Conservation (phyloP, 106 monocot genomes). For the Ottelia alismoides region DNA sequence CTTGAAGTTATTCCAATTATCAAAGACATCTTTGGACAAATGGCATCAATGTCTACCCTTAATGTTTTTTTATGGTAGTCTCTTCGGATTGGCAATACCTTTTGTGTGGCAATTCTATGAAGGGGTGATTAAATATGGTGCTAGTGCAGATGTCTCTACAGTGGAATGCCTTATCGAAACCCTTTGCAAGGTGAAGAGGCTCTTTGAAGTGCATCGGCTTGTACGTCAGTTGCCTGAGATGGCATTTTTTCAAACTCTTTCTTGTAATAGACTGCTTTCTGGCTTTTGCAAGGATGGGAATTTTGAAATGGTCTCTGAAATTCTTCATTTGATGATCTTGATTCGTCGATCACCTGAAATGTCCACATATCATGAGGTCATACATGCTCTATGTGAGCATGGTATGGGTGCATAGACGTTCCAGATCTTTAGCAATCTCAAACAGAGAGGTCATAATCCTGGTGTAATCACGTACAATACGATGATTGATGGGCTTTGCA, state of each 20-base stretch:
- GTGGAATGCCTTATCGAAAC: slow-evolving; percentile 5
- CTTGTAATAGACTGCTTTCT: slow-evolving; percentile 7
- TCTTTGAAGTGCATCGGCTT: slow-evolving; percentile 7
- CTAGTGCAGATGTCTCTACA: slow-evolving; percentile 3
- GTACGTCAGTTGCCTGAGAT: slow-evolving; percentile 4
- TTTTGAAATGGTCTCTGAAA: slow-evolving; percentile 13
- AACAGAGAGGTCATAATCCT: slow-evolving; percentile 7
- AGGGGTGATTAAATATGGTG: slow-evolving; percentile 3
- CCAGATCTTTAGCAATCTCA: slow-evolving; percentile 4
- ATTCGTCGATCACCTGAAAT: slow-evolving; percentile 7
- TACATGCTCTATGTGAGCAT: slow-evolving; percentile 8
- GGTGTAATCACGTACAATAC: slow-evolving; percentile 7
- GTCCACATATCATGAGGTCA: slow-evolving; percentile 12
- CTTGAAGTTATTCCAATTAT: slow-evolving; percentile 2
- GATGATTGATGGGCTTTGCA: slow-evolving; percentile 21
- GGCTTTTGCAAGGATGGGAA: slow-evolving; percentile 5
- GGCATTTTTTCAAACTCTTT: slow-evolving; percentile 4
- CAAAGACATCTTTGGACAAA: neutral
- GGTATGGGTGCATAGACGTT: slow-evolving; percentile 1
- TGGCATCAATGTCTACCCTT: slow-evolving; percentile 3
- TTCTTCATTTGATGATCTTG: slow-evolving; percentile 20
- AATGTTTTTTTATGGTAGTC: slow-evolving; percentile 7
- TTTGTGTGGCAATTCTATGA: slow-evolving; percentile 14
- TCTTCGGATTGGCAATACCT: slow-evolving; percentile 5
- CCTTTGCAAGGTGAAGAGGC: slow-evolving; percentile 11